A percentile compares a stretch with the other conserved stretches of the same genome.
These are phyloP conservation scores for Fusarium irregulare DNA, from an alignment of 2,329 filamentous ascomycete species.

Conservation along the genomic window DNA sequence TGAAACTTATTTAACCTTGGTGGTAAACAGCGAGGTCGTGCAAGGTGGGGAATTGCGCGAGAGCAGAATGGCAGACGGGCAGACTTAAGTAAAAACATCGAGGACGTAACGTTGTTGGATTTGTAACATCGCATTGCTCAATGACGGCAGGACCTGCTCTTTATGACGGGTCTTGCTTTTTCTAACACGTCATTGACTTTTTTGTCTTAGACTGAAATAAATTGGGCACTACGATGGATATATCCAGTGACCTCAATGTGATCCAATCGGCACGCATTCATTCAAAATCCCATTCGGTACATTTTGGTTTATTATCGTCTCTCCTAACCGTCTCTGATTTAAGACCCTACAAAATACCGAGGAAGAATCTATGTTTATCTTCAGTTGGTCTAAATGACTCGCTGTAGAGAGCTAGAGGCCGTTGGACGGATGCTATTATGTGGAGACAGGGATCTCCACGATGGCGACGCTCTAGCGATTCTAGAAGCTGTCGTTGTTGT, in stretches of 20 bases:
- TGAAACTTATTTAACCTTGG: neutral
- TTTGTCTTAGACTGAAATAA: neutral
- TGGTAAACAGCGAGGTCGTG: neutral
- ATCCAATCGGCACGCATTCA: neutral
- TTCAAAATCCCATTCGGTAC: accelerated
- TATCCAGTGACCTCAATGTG: neutral
- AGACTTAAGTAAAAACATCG: neutral
- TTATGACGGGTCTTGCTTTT: neutral
- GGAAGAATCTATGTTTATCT: no score
- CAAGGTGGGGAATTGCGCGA: neutral
- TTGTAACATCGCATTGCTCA: accelerated
- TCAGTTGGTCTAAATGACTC: no score
- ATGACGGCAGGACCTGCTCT: neutral
- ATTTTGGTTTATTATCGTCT: accelerated
- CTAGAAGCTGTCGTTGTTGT: no score
- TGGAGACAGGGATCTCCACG: no score
- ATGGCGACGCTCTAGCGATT: no score
- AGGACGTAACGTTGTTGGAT: neutral
- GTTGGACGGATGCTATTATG: no score
- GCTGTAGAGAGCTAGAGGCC: no score
- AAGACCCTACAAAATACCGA: no score
- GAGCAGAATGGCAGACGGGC: neutral
- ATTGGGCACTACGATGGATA: no score
- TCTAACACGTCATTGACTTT: conserved; percentile 1
- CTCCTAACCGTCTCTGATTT: accelerated